These are phyloP conservation scores for Ambrosia trifida DNA, from an alignment of 129 eudicot species.

Conservation along the genomic window DNA sequence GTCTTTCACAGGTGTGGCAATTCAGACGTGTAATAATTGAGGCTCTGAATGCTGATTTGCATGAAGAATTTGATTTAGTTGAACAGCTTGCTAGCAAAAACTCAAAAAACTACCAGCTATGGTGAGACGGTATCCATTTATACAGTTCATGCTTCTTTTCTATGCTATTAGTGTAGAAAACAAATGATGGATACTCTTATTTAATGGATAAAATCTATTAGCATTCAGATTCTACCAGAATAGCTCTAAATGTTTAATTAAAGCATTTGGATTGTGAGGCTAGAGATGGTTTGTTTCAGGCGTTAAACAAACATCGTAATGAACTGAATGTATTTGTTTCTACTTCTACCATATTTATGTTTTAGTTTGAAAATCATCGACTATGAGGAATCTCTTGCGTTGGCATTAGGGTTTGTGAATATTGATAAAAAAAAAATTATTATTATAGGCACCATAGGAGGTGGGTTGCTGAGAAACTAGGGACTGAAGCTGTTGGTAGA, in stretches of 20 bases:
- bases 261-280: not conserved
- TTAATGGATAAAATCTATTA: too few relatives aligned
- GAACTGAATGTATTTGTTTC: not conserved
- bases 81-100: constrained; percentile 67
- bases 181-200: not conserved
- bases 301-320: not conserved
- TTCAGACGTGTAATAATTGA: constrained; percentile 81
- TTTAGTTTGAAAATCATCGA: not conserved
- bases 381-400: not conserved
- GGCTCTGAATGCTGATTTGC: constrained; percentile 61
- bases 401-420: constrained; percentile 17
- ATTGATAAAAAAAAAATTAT: constrained; percentile 7
- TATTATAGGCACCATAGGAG: constrained; percentile 93
- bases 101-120: constrained; percentile 90
- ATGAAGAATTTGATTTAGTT: constrained; percentile 64
- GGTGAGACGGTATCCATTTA: constrained; percentile 49
- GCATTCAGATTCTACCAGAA: too few relatives aligned
- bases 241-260: too few relatives aligned
- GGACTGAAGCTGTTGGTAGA: constrained; percentile 46
- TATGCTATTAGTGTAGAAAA: constrained; percentile 4
- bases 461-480: constrained; percentile 97
- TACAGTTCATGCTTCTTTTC: constrained; percentile 2
- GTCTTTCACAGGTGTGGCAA: constrained; percentile 74
- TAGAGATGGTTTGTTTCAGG: not conserved
- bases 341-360: not conserved